Base-by-base conservation (phyloP, 1,139 yeast species). In the Debaryomyces subglobosus region DNA sequence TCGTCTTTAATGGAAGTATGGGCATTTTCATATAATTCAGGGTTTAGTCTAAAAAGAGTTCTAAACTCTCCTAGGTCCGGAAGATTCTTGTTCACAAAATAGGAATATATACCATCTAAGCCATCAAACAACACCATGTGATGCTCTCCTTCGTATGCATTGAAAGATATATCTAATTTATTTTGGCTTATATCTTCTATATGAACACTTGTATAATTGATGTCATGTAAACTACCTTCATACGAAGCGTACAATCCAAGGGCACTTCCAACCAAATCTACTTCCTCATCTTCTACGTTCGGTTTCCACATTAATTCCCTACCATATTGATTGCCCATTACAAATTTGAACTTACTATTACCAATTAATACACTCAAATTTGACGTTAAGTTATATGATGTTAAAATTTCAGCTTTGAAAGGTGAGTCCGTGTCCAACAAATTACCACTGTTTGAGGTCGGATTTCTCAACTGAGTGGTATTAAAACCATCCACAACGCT, bases 31-130 rank as follows among this genome's bases (percentile, higher is more conserved):
- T 2, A 29, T 2, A 29, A n/a, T 29, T 29, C 32, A n/a, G 32
- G 32, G 32, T 29, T 48, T 12, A 51, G 38, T 43, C 53, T 38
- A 18, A 49, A 43, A 15, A 51, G 42, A 2, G 54, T 51, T 24
- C 55, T 27, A 34, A 52, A 52, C 34, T 47, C 55, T 25, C 55
- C 54, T 23, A 52, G 45, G 6, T 27, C 21, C 10, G 54, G 54
- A 27, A 51, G 35, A 18, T 45, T 48, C 8, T 44, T 43, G 32
- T 50, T 50, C n/a, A 49, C 50, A 47, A 46, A 52, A 30, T 52
- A 52, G 25, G 49, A 45, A 34, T 52, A 52, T 12, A 51, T 46
- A 10, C 55, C 55, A 45, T 52, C 41, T 24, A 52, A 44, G 7
- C 54, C 54, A 23, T 39, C 30, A 39, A 45, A 45, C 15, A 49